These are phyloP conservation scores for Trametes cubensis DNA, from an alignment of 768 basidiomycete species.

Conservation along the genomic window DNA sequence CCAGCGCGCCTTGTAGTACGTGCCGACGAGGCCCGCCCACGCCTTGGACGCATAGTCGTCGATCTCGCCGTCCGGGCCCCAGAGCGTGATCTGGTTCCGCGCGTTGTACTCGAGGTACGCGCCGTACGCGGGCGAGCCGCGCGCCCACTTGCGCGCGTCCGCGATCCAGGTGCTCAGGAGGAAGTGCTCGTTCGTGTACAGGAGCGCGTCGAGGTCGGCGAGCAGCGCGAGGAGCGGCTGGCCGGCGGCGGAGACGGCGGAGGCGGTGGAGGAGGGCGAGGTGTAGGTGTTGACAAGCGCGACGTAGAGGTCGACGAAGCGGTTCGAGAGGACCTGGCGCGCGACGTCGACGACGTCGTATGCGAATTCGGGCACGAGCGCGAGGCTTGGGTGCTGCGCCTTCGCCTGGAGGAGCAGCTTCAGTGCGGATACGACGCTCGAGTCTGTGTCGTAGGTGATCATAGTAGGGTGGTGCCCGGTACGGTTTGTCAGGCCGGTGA, in stretches of 20 bases:
- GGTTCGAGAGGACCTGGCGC: slow-evolving; percentile 44
- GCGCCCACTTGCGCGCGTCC: slow-evolving; percentile 36
- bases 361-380: slow-evolving; percentile 37
- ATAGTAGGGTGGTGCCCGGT: slow-evolving; percentile 38
- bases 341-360: slow-evolving; percentile 45
- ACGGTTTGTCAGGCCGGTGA: slow-evolving; percentile 38
- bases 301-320: slow-evolving; percentile 39
- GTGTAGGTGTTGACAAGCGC: slow-evolving; percentile 37
- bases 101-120: slow-evolving; percentile 43
- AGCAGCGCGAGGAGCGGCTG: slow-evolving; percentile 37
- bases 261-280: slow-evolving; percentile 25
- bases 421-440: slow-evolving; percentile 31
- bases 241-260: slow-evolving; percentile 30
- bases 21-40: slow-evolving; percentile 43
- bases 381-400: slow-evolving; percentile 23
- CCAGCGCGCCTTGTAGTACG: slow-evolving; percentile 43
- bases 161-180: slow-evolving; percentile 42
- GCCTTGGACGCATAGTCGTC: slow-evolving; percentile 49
- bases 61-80: slow-evolving; percentile 46
- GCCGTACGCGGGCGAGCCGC: slow-evolving; percentile 36
- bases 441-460: slow-evolving; percentile 42
- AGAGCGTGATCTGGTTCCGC: slow-evolving; percentile 47
- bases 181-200: slow-evolving; percentile 38
- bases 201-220: slow-evolving; percentile 38
- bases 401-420: slow-evolving; percentile 28